Conservation (phyloP, 805 yeast genomes). For the Metschnikowia gelsemii region DNA sequence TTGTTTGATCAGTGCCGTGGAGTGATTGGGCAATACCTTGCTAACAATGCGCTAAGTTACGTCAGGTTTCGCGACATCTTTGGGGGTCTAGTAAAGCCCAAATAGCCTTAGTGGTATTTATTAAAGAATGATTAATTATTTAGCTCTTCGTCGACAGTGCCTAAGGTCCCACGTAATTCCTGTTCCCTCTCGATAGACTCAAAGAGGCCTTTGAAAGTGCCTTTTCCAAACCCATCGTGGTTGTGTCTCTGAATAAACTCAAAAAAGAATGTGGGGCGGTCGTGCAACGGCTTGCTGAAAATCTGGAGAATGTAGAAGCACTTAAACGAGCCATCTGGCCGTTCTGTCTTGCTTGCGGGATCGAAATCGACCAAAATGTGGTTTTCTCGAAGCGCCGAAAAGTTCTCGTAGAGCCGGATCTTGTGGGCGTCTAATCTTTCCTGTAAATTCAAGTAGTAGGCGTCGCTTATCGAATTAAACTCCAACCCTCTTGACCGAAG, state of each 20-base stretch:
- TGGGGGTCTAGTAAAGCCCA: constrained; percentile 46
- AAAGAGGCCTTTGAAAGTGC: constrained; percentile 79
- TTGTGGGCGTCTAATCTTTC: constrained; percentile 45
- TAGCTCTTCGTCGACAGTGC: constrained; percentile 10
- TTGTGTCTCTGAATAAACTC: constrained; percentile 79
- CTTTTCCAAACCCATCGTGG: constrained; percentile 86
- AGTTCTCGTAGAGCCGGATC: constrained; percentile 50
- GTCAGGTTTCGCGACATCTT: constrained; percentile 86
- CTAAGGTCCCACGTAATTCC: constrained; percentile 61
- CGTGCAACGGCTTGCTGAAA: constrained; percentile 73
- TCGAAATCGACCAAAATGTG: constrained; percentile 77
- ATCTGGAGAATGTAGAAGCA: constrained; percentile 76
- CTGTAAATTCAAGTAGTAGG: constrained; percentile 55
- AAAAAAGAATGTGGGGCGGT: constrained; percentile 78
- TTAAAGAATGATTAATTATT: constrained; percentile 2
- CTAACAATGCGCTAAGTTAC: constrained; percentile 82
- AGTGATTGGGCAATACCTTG: constrained; percentile 70
- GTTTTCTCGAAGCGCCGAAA: constrained; percentile 48
- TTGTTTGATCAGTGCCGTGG: constrained; percentile 52
- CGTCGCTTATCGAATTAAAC: constrained; percentile 59
- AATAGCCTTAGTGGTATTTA: not conserved
- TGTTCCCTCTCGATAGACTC: constrained; percentile 83
- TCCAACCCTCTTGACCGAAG: constrained; percentile 65
- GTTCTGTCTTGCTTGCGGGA: constrained; percentile 37
- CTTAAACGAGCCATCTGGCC: constrained; percentile 12